Evolutionary conservation across 2,329 filamentous ascomycete species (phyloP).

Genomic region (Alternaria arbusti): DNA sequence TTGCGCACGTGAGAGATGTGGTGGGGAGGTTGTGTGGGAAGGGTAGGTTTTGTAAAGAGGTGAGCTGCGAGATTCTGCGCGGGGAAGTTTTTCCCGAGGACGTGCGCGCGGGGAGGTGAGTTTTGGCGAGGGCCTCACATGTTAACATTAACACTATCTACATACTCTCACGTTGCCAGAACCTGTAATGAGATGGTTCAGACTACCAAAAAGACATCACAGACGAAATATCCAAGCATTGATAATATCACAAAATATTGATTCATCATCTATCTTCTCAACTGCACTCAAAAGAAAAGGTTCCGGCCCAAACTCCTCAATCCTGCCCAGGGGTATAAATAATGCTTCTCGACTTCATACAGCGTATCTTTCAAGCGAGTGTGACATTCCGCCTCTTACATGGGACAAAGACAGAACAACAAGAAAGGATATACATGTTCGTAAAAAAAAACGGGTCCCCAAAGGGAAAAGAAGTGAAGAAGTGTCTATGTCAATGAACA

Average conservation of each 20-base stretch:
- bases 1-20: background rate
- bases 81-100: constrained; percentile 38
- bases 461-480: constrained; percentile 27
- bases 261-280: background rate
- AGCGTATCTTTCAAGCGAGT: constrained; percentile 17
- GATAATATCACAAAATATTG: background rate
- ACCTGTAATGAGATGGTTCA: background rate
- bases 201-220: background rate
- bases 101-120: constrained; percentile 16
- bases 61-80: constrained; percentile 19
- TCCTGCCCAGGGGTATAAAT: constrained; percentile 21
- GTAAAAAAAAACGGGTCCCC: constrained; percentile 19
- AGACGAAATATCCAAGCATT: background rate
- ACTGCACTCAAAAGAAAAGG: background rate
- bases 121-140: constrained; percentile 9
- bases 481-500: constrained; percentile 1
- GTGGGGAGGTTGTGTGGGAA: background rate
- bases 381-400: constrained; percentile 10
- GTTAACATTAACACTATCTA: background rate
- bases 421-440: constrained; percentile 23
- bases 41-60: background rate
- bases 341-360: constrained; percentile 2
- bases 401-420: constrained; percentile 16
- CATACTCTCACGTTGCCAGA: background rate
- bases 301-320: constrained; percentile 9